A percentile compares a stretch with the other conserved stretches of the same genome.
Conservation (phyloP, 495 filamentous ascomycete genomes). For the Mytilinidion resinicola region DNA sequence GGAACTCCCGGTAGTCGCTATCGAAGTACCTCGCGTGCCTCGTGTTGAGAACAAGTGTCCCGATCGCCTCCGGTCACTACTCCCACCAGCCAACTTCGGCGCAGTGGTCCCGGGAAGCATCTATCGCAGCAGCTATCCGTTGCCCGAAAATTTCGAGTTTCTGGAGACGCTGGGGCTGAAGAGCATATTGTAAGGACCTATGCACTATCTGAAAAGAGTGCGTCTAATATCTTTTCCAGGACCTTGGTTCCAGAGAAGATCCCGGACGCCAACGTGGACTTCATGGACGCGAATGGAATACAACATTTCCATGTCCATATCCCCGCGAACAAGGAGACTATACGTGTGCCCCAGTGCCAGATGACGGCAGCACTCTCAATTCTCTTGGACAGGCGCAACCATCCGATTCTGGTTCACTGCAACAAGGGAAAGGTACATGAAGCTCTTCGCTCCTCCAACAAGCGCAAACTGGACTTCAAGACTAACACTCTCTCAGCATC, state of each 20-base stretch:
- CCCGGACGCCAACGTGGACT: constrained; percentile 51
- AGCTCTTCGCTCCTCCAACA: not conserved
- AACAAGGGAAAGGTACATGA: constrained; percentile 73
- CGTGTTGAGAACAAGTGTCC: constrained; percentile 10
- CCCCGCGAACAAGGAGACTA: constrained; percentile 65
- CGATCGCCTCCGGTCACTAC: constrained; percentile 23
- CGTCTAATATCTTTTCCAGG: constrained; percentile 35
- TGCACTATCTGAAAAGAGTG: constrained; percentile 10
- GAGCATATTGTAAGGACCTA: constrained; percentile 60
- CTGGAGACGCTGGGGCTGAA: constrained; percentile 59
- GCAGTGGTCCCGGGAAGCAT: constrained; percentile 54
- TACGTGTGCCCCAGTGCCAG: constrained; percentile 48
- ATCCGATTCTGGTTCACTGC: constrained; percentile 78
- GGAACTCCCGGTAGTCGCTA: not conserved
- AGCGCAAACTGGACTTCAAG: not conserved
- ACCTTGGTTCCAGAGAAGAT: constrained; percentile 68
- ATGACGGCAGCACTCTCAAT: constrained; percentile 60
- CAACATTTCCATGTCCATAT: constrained; percentile 63
- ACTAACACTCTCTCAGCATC: constrained; percentile 48
- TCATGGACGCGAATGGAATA: constrained; percentile 57
- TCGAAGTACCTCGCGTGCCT: not conserved
- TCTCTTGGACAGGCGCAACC: constrained; percentile 58
- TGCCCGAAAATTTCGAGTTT: constrained; percentile 55
- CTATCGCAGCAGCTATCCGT: constrained; percentile 72
- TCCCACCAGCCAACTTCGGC: constrained; percentile 59